Evolutionary conservation across 2,329 filamentous ascomycete genomes (phyloP).

Genomic region (Exserohilum rostratum): DNA sequence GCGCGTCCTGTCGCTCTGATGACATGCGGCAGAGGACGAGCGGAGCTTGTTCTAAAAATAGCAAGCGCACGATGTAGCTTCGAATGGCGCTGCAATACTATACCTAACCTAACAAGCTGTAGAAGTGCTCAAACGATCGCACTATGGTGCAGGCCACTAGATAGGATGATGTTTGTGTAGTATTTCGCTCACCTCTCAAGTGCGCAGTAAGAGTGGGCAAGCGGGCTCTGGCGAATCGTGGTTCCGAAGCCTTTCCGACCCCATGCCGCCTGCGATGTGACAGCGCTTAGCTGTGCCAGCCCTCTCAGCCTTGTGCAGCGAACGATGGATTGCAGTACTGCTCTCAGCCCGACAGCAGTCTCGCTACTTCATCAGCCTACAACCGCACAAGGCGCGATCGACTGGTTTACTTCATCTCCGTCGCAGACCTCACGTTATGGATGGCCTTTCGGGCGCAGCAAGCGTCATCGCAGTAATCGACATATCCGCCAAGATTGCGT

Average conservation of each 20-base stretch:
- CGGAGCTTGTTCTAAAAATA: background rate
- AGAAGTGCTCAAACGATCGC: background rate
- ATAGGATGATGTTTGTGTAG: background rate
- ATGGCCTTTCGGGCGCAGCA: conserved; percentile 43
- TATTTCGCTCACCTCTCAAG: background rate
- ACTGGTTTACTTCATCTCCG: background rate
- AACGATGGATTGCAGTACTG: conserved; percentile 12
- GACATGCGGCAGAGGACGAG: background rate
- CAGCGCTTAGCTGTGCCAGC: conserved; percentile 14
- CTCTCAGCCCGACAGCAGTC: conserved; percentile 5
- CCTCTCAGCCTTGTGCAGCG: conserved; percentile 1
- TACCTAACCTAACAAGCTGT: background rate
- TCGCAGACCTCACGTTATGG: conserved; percentile 28
- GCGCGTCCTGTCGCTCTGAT: background rate
- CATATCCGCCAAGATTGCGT: conserved; percentile 46
- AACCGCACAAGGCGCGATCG: background rate
- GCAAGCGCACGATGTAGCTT: background rate
- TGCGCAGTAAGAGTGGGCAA: background rate
- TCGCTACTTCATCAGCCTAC: conserved; percentile 14
- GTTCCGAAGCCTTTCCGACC: background rate
- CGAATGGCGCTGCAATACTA: background rate
- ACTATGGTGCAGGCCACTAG: background rate
- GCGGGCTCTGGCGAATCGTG: background rate
- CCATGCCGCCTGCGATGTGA: background rate
- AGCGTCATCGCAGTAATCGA: conserved; percentile 50